Conservation (phyloP, 495 filamentous ascomycete species). For the Viridothelium virens region DNA sequence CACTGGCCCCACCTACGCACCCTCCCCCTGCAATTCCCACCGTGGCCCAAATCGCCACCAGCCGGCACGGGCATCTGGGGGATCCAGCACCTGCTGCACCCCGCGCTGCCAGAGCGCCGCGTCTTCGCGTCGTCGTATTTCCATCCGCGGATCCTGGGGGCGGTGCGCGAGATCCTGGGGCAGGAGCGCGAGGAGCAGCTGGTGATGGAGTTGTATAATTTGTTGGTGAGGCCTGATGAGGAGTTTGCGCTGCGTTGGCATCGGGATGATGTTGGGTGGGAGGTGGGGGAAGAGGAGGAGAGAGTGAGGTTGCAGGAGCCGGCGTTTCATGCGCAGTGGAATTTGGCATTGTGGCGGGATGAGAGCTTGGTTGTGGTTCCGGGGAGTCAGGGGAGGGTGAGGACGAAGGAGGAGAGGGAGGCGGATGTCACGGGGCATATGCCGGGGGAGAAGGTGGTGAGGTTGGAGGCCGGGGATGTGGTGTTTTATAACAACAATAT, state of each 20-base stretch:
- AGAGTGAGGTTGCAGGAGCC: slow-evolving; percentile 27
- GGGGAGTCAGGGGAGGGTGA: slow-evolving; percentile 56
- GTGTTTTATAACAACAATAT: slow-evolving; percentile 89
- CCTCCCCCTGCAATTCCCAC: slow-evolving; percentile 79
- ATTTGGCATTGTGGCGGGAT: slow-evolving; percentile 63
- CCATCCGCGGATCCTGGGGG: slow-evolving; percentile 46
- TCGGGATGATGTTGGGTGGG: slow-evolving; percentile 62
- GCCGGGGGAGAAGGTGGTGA: slow-evolving; percentile 55
- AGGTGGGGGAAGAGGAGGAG: slow-evolving; percentile 51
- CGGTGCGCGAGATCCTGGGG: slow-evolving; percentile 51
- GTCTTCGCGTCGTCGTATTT: slow-evolving; percentile 61
- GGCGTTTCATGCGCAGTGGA: slow-evolving; percentile 64
- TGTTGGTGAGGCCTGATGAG: slow-evolving; percentile 58
- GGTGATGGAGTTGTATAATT: slow-evolving; percentile 75
- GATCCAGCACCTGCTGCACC: slow-evolving; percentile 75
- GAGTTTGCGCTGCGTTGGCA: slow-evolving; percentile 71
- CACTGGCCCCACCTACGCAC: slow-evolving; percentile 73
- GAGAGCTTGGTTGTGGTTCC: slow-evolving; percentile 61
- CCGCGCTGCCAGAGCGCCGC: slow-evolving; percentile 49
- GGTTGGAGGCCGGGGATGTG: slow-evolving; percentile 60
- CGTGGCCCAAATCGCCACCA: slow-evolving; percentile 49
- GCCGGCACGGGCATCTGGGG: slow-evolving; percentile 67
- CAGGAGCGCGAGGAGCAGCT: slow-evolving; percentile 40
- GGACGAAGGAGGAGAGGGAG: slow-evolving; percentile 56
- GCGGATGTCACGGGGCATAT: slow-evolving; percentile 51